Evolutionary conservation across 345 rosid genomes (phyloP).

Genomic region (Anastatica hierochuntica): DNA sequence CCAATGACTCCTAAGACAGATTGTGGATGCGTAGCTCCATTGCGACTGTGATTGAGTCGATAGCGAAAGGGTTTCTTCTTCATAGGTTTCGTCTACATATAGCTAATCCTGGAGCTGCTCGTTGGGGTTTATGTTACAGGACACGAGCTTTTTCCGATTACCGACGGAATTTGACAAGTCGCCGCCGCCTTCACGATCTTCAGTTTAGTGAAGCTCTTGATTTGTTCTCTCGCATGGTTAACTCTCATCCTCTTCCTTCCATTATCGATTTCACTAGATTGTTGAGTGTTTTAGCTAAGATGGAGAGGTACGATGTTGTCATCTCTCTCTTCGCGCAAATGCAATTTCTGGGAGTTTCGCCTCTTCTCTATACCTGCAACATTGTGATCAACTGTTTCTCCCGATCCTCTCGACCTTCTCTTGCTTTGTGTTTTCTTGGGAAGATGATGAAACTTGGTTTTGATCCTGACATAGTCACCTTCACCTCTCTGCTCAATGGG

Average conservation of each 20-base stretch:
- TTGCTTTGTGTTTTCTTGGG: constrained; percentile 5
- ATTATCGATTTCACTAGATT: constrained; percentile 5
- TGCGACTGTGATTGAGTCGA: too few species aligned
- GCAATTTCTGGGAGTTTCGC: constrained; percentile 6
- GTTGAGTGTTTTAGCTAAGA: not conserved
- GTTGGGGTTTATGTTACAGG: too few species aligned
- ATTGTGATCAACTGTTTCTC: constrained; percentile 7
- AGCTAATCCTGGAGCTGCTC: too few species aligned
- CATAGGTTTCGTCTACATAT: too few species aligned
- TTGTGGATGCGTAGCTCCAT: too few species aligned
- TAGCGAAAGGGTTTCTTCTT: too few species aligned
- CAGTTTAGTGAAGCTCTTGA: constrained; percentile 9
- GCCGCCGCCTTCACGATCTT: constrained; percentile 4
- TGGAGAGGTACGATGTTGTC: constrained; percentile 12
- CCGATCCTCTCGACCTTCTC: not conserved
- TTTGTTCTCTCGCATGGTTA: constrained; percentile 7
- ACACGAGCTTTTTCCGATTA: too few species aligned
- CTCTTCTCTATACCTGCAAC: constrained; percentile 16
- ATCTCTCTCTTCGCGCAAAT: constrained; percentile 8
- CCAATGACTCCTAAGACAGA: too few species aligned
- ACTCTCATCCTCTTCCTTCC: constrained; percentile 12
- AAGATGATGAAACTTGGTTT: constrained; percentile 19
- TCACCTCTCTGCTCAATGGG: constrained; percentile 12
- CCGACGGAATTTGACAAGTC: too few species aligned
- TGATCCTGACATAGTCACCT: constrained; percentile 16